These are phyloP conservation scores for Lentinus tigrinus DNA, from an alignment of 768 basidiomycete genomes.

Conservation along the genomic window DNA sequence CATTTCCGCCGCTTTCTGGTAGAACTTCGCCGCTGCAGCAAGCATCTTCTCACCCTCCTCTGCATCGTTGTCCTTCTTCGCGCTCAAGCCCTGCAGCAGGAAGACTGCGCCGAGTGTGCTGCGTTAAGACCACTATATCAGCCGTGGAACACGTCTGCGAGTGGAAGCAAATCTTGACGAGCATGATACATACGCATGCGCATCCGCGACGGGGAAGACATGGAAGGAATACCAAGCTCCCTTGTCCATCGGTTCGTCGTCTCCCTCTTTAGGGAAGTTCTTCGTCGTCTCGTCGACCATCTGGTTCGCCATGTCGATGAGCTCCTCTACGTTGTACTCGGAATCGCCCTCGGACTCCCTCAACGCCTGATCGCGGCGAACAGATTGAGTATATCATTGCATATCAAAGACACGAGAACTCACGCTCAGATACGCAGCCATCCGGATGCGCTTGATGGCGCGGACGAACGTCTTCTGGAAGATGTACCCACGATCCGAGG, in stretches of 20 bases:
- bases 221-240: constrained; percentile 20
- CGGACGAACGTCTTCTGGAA: constrained; percentile 14
- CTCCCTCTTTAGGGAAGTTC: constrained; percentile 6
- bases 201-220: constrained; percentile 16
- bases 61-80: constrained; percentile 7
- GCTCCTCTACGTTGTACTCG: constrained; percentile 12
- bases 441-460: constrained; percentile 11
- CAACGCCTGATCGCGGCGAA: constrained; percentile 4
- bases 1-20: constrained; percentile 31
- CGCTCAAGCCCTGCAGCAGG: constrained; percentile 15
- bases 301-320: constrained; percentile 14
- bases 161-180: background rate
- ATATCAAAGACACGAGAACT: background rate
- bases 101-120: constrained; percentile 16
- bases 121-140: background rate
- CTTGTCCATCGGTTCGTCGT: constrained; percentile 15
- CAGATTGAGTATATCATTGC: background rate
- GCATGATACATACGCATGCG: constrained; percentile 11
- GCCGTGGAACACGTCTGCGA: background rate
- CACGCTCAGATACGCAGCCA: constrained; percentile 12
- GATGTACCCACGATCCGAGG: constrained; percentile 6
- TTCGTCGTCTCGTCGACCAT: constrained; percentile 19
- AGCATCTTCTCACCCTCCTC: constrained; percentile 17
- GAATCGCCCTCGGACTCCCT: background rate
- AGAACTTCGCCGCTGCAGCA: constrained; percentile 28